phyloP scores from a whole-genome alignment of 2,329 filamentous ascomycete genomes.

The Cercospora zeae-maydis region DNA sequence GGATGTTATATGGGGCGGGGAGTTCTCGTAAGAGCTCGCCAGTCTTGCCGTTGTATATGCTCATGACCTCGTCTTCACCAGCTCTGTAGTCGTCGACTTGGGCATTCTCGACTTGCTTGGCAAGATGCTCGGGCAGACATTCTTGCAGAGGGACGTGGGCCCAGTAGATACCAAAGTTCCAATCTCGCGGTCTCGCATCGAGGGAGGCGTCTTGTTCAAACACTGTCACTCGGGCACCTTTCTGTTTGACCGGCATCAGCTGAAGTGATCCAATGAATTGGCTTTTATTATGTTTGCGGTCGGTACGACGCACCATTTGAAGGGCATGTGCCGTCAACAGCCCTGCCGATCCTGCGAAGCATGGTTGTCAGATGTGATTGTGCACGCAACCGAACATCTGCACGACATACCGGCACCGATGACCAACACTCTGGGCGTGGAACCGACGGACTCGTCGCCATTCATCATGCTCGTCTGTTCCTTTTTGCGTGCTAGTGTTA shows the following conservation, averaged over 20 bases:
- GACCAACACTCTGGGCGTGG: conserved; percentile 15
- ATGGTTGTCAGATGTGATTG: conserved; percentile 7
- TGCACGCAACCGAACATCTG: background rate
- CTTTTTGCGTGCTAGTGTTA: background rate
- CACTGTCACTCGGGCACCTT: conserved; percentile 20
- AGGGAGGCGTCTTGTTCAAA: conserved; percentile 20
- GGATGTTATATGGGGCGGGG: conserved; percentile 20
- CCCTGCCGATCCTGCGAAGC: conserved; percentile 18
- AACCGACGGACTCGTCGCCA: background rate
- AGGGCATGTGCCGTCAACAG: conserved; percentile 22
- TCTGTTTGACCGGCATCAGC: conserved; percentile 3
- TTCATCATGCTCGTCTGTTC: conserved; percentile 4
- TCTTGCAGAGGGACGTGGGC: conserved; percentile 21
- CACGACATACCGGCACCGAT: conserved; percentile 17
- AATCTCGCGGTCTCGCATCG: conserved; percentile 19
- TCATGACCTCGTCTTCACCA: conserved; percentile 21
- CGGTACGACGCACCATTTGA: conserved; percentile 16
- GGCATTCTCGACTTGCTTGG: conserved; percentile 17
- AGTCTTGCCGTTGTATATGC: conserved; percentile 20
- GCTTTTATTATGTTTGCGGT: background rate
- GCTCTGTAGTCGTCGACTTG: conserved; percentile 20
- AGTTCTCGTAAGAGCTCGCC: conserved; percentile 18
- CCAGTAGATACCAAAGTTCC: conserved; percentile 24
- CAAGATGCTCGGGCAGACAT: conserved; percentile 19
- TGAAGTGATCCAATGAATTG: too few species aligned